Evolutionary conservation across 2,329 filamentous ascomycete genomes (phyloP).

Genomic region (Alternaria gansuensis): DNA sequence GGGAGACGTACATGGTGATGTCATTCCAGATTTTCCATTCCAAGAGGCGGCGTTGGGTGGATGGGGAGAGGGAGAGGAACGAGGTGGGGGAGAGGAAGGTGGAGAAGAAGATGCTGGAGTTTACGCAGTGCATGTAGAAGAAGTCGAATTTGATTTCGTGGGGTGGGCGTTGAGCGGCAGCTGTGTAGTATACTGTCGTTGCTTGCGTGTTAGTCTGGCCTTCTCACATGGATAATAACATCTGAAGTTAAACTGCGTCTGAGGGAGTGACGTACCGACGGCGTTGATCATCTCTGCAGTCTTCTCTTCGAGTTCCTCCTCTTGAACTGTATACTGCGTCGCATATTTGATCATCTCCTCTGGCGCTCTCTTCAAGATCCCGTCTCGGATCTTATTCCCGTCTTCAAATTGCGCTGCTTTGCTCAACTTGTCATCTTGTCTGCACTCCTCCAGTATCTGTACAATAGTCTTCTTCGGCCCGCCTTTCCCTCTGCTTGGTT

Average conservation of each 20-base stretch:
- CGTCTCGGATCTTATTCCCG: slow-evolving; percentile 72
- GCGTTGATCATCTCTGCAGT: slow-evolving; percentile 76
- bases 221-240: neutral
- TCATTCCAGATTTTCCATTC: slow-evolving; percentile 85
- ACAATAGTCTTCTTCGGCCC: slow-evolving; percentile 56
- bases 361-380: slow-evolving; percentile 69
- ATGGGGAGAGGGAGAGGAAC: slow-evolving; percentile 72
- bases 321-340: slow-evolving; percentile 62
- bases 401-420: slow-evolving; percentile 63
- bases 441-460: slow-evolving; percentile 69
- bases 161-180: slow-evolving; percentile 69
- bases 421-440: slow-evolving; percentile 65
- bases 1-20: slow-evolving; percentile 75
- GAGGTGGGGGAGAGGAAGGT: slow-evolving; percentile 64
- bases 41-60: slow-evolving; percentile 73
- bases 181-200: slow-evolving; percentile 62
- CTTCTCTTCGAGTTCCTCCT: slow-evolving; percentile 65
- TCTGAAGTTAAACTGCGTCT: no score
- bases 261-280: slow-evolving; percentile 52
- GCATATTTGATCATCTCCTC: slow-evolving; percentile 71
- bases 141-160: slow-evolving; percentile 75
- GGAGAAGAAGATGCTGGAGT: slow-evolving; percentile 76
- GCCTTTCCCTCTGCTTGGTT: slow-evolving; percentile 33
- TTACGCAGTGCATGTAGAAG: slow-evolving; percentile 81
- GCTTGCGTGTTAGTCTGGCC: neutral